Evolutionary conservation across 257 asterid genomes (phyloP).

Genomic region (Mentha longifolia): DNA sequence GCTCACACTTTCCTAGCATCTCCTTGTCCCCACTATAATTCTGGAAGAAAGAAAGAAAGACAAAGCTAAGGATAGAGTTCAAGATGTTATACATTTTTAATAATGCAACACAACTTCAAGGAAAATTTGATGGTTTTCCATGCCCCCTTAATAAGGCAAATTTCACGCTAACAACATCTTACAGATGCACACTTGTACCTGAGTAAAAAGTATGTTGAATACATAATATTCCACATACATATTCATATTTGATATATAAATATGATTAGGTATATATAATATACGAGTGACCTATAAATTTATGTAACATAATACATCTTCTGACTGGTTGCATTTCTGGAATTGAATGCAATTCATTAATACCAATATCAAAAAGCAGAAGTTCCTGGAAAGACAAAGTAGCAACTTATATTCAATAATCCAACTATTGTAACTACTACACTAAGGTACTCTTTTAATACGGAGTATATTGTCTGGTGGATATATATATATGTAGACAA

Average conservation of each 20-base stretch:
- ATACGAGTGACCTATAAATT: neutral
- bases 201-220: neutral
- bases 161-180: constrained; percentile 9
- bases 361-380: neutral
- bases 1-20: constrained; percentile 98
- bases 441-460: neutral
- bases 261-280: neutral
- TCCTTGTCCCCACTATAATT: constrained; percentile 88
- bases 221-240: no score
- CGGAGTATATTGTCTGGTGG: neutral
- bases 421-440: neutral
- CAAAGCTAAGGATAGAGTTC: constrained; percentile 31
- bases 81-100: constrained; percentile 10
- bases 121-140: neutral
- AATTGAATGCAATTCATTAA: neutral
- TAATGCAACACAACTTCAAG: constrained; percentile 14
- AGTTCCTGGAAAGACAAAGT: neutral
- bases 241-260: neutral
- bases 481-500: neutral
- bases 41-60: constrained; percentile 46
- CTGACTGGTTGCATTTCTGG: constrained; percentile 7
- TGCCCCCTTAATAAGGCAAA: constrained; percentile 6
- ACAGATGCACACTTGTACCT: neutral
- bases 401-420: neutral
- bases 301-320: neutral